Evolutionary conservation across 208 protist species (phyloP), one percentile per base, ranked within the genome.

Genomic region (Lotmaria passim): DNA sequence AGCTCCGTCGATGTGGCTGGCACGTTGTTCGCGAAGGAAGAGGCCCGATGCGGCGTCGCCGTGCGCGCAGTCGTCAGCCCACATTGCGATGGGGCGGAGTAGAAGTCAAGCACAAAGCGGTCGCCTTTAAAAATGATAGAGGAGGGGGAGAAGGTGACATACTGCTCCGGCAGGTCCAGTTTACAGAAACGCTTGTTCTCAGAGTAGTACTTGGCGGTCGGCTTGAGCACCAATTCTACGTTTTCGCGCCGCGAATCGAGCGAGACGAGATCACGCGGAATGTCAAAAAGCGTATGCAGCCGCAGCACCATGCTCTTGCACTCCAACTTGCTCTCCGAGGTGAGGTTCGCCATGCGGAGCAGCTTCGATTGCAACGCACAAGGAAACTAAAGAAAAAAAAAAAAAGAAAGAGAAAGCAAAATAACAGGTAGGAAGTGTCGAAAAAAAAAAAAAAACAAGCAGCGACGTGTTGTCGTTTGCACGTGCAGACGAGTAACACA

Each of bases 151-250:
- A 91, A 84, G 23, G 68, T 33, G 14, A 91, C 58, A 34, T 73
- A 55, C 48, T 73, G 75, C 56, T 85, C 69, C n/a, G 52, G 65
- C 12, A 94, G 59, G 17, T 79, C 74, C 2, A 90, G 65, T 41
- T 66, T 56, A 17, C 77, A 80, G 53, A 90, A 71, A 2, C 79
- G 70, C 26, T 81, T 63, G 65, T 86, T 81, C 11, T 69, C 43
- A 30, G 69, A 69, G 70, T 89, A 84, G 53, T 91, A 89, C 69
- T 83, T 90, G 7, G 85, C 81, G 33, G 73, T 69, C 11, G 83
- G 78, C 55, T 68, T 57, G 23, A 91, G 53, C 11, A 93, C 82
- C 30, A 93, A 43, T 33, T 91, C 83, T 15, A 88, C 55, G 19
- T 69, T 60, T 46, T 81, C 82, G 12, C 69, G 57, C 0, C 43